Evolutionary conservation across 176 grass and related monocot genomes (phyloP), one percentile per base, ranked within the genome.

Genomic region (Raddia distichophylla): DNA sequence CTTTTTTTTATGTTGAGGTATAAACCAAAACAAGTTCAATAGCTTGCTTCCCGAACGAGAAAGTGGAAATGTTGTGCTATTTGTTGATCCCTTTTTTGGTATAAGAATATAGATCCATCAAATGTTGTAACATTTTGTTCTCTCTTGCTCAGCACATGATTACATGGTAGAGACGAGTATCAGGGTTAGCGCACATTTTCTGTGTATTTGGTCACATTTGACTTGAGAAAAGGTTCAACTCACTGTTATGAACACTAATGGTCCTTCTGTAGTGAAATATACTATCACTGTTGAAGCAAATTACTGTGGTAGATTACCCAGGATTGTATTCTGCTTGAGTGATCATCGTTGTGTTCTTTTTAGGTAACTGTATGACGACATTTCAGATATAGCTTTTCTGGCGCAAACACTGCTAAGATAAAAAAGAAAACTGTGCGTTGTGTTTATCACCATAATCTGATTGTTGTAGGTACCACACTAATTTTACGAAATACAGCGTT

Each of bases 361-460:
- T 46, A 14, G 43, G 34, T 12, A 84, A 67, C 71, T 75, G 16
- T 75, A 66, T 67, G 42, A 53, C n/a, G 15, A 57, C 5, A 67
- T 56, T 47, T 14, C 19, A 57, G 9, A 67, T 56, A 57, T 55
- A 35, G 33, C 40, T 8, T 75, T 47, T 19, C 18, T 6, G 1
- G 0, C 11, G 22, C 27, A 56, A 56, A 22, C 8, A 70, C 40
- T 16, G 6, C 15, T 64, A 12, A 34, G 20, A 56, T 61, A 27
- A 35, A 42, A 40, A 5, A 1, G 37, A 40, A 48, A 40, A 57
- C 8, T 15, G 7, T 79, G 32, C 7, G 22, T 33, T 42, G 0
- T 48, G 2, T 69, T 64, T 33, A 5, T 63, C 33, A 16, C 15
- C 68, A 45, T 73, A n/a, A 33, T 66, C 57, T 88, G 53, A 69